phyloP scores from a whole-genome alignment of 495 filamentous ascomycete species.

The Xylaria acuta region DNA sequence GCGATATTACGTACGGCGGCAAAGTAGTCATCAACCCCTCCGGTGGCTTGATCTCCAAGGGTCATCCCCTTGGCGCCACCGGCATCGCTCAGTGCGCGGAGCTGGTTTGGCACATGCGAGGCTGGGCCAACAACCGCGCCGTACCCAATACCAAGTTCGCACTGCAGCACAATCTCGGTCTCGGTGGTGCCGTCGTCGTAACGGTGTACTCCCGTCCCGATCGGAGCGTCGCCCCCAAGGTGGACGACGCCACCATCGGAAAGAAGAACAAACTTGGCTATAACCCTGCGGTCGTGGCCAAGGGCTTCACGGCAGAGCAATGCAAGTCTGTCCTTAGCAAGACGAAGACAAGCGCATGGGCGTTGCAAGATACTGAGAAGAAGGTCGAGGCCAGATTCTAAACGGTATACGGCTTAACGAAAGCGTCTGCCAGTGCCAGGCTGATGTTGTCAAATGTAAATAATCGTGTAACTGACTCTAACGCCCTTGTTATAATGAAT shows the following conservation, averaged over 20 bases:
- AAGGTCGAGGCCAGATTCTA: slow-evolving; percentile 65
- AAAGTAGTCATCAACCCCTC: slow-evolving; percentile 90
- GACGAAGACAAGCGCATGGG: slow-evolving; percentile 71
- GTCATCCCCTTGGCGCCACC: slow-evolving; percentile 91
- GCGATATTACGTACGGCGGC: slow-evolving; percentile 92
- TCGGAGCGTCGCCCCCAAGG: slow-evolving; percentile 62
- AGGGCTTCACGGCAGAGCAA: slow-evolving; percentile 81
- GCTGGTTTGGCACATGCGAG: slow-evolving; percentile 92
- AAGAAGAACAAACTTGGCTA: slow-evolving; percentile 76
- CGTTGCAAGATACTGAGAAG: slow-evolving; percentile 72
- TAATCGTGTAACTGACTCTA: background rate
- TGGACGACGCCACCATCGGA: slow-evolving; percentile 65
- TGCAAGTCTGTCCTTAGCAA: slow-evolving; percentile 73
- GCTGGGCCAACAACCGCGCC: slow-evolving; percentile 92
- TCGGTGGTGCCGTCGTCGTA: slow-evolving; percentile 90
- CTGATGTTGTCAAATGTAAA: background rate
- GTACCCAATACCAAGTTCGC: slow-evolving; percentile 71
- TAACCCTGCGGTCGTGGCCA: slow-evolving; percentile 90
- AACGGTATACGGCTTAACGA: background rate
- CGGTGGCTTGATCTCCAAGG: slow-evolving; percentile 93
- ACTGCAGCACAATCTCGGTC: slow-evolving; percentile 91
- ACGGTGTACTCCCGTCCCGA: slow-evolving; percentile 92
- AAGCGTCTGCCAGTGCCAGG: background rate
- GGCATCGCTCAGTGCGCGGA: slow-evolving; percentile 96
- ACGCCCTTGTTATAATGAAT: background rate